Base-by-base conservation (phyloP, 257 asterid species). In the Vinca minor region DNA sequence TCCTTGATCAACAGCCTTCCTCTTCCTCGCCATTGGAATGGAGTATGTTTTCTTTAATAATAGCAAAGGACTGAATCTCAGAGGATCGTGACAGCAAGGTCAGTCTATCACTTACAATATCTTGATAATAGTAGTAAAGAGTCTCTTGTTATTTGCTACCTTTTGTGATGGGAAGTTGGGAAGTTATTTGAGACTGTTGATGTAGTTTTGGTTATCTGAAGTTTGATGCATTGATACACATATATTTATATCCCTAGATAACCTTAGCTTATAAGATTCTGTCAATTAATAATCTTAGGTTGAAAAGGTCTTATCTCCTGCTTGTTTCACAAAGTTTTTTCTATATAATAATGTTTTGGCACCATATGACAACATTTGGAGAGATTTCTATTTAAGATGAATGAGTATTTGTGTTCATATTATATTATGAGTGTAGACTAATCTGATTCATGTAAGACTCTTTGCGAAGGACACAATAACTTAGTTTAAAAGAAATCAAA, bases 11-110 rank as follows among this genome's bases (percentile, higher is more conserved):
- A 49, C 52, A 7, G 75, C 72, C 76, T 82, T 81, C 74, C 92
- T 82, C 75, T 86, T 88, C 64, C 92, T 84, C 11, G 79, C 87
- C 96, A 88, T 88, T 50, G 17, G 28, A 36, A 28, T 53, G 21
- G 59, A 55, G 47, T 38, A 38, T 8, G 1, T 38, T 0, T 5
- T 38, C n/a, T n/a, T n/a, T n/a, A n/a, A n/a, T n/a, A n/a, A n/a
- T n/a, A n/a, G n/a, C n/a, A n/a, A 34, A 7, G 38, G 38, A 34
- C 38, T 34, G 38, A 2, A 34, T 34, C 7, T 34, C n/a, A 34
- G 3, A 34, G 38, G 7, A 34, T 34, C 38, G 4, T 7, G 7
- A 34, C 38, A 34, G 7, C 38, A 34, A n/a, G n/a, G n/a, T n/a
- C n/a, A n/a, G n/a, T n/a, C n/a, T n/a, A n/a, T n/a, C n/a, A n/a